These are phyloP conservation scores for Orbilia brochopaga DNA, from an alignment of 2,329 filamentous ascomycete species.

Conservation along the genomic window DNA sequence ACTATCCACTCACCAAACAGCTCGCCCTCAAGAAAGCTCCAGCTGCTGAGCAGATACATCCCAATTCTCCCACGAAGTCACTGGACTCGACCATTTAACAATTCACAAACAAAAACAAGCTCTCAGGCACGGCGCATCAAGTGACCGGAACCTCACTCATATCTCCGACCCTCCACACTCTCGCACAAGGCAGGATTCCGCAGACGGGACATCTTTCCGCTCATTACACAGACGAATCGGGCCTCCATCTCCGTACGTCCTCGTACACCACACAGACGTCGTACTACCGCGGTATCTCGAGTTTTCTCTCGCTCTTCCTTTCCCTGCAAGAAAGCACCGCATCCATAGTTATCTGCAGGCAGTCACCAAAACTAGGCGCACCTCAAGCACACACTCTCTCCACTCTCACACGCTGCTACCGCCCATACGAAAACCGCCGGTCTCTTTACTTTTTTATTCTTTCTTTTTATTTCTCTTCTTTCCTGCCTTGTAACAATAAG, in stretches of 20 bases:
- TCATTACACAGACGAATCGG: slow-evolving; percentile 27
- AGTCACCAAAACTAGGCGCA: background rate
- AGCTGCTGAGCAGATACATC: background rate
- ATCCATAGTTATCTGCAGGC: slow-evolving; percentile 19
- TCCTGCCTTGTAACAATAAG: slow-evolving; percentile 9
- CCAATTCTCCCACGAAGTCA: slow-evolving; percentile 14
- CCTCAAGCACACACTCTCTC: background rate
- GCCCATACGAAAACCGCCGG: background rate
- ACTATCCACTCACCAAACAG: background rate
- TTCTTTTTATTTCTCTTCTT: slow-evolving; percentile 6
- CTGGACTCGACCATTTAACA: slow-evolving; percentile 12
- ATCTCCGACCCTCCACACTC: slow-evolving; percentile 6
- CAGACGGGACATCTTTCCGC: slow-evolving; percentile 30
- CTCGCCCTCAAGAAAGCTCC: background rate
- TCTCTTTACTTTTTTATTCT: background rate
- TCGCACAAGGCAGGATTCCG: slow-evolving; percentile 3
- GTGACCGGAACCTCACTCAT: background rate
- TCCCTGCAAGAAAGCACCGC: slow-evolving; percentile 16
- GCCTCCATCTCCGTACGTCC: slow-evolving; percentile 17
- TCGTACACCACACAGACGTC: background rate
- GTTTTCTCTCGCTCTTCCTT: slow-evolving; percentile 1
- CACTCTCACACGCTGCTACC: background rate
- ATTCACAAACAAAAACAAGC: background rate
- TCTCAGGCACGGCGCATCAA: background rate
- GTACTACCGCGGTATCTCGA: slow-evolving; percentile 20